phyloP scores from a whole-genome alignment of 257 asterid species.

The Phtheirospermum japonicum region DNA sequence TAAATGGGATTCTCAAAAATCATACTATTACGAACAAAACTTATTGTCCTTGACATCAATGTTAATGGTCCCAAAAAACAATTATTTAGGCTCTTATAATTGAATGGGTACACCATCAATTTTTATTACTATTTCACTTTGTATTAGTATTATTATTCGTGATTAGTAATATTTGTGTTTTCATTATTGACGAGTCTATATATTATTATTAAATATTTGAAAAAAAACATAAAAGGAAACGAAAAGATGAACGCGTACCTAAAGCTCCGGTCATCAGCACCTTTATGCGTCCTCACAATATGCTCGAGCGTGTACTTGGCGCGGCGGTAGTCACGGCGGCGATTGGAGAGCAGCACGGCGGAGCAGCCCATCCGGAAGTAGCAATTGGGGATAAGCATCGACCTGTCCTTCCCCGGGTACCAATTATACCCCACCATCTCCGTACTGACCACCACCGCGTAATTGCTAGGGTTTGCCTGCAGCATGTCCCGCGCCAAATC shows the following conservation, averaged over 20 bases:
- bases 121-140: too few species aligned
- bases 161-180: too few species aligned
- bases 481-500: conserved; percentile 93
- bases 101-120: too few species aligned
- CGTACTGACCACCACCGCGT: conserved; percentile 82
- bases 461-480: conserved; percentile 72
- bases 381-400: conserved; percentile 90
- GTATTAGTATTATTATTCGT: neutral
- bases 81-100: too few species aligned
- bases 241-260: conserved; percentile 37
- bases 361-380: conserved; percentile 98
- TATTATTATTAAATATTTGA: too few species aligned
- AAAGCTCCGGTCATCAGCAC: conserved; percentile 89
- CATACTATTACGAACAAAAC: too few species aligned
- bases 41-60: too few species aligned
- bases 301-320: conserved; percentile 87
- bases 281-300: conserved; percentile 89
- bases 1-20: too few species aligned
- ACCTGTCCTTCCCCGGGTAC: conserved; percentile 83
- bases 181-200: too few species aligned
- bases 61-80: too few species aligned
- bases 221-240: too few species aligned
- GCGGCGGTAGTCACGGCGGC: conserved; percentile 76
- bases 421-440: conserved; percentile 94
- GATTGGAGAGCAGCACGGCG: conserved; percentile 79